Conservation (phyloP, 2,329 filamentous ascomycete genomes). For the Eutypella sp. region DNA sequence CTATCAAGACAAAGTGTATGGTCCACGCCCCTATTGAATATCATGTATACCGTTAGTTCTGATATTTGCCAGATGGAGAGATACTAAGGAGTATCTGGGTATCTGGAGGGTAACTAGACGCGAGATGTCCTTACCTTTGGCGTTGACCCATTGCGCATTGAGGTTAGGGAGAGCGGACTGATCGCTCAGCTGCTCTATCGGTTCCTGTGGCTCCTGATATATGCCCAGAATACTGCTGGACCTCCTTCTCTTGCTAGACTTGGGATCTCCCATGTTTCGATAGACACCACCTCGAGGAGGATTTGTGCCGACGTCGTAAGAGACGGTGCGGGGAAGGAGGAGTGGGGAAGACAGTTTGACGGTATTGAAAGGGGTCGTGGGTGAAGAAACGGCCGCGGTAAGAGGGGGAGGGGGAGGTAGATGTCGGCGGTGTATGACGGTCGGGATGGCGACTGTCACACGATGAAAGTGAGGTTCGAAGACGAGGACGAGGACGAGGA, state of each 20-base stretch:
- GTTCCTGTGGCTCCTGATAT: slow-evolving; percentile 95
- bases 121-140: slow-evolving; percentile 69
- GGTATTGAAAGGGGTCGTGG: slow-evolving; percentile 55
- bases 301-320: slow-evolving; percentile 80
- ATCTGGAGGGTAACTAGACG: background rate
- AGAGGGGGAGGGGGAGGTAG: slow-evolving; percentile 17
- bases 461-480: too few species aligned
- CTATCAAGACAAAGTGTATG: slow-evolving; percentile 91
- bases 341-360: slow-evolving; percentile 93
- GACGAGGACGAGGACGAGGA: too few species aligned
- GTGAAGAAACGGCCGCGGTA: background rate
- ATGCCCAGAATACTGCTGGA: slow-evolving; percentile 91
- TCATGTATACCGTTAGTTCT: background rate
- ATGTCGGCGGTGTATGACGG: slow-evolving; percentile 10
- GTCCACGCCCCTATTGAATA: slow-evolving; percentile 77
- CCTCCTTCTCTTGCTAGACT: slow-evolving; percentile 75
- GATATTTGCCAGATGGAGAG: background rate
- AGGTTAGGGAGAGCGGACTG: slow-evolving; percentile 91
- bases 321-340: slow-evolving; percentile 82
- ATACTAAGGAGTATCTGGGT: background rate
- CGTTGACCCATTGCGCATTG: slow-evolving; percentile 98
- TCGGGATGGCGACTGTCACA: slow-evolving; percentile 16
- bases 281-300: slow-evolving; percentile 56
- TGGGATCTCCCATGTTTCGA: slow-evolving; percentile 56
- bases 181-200: slow-evolving; percentile 94